A percentile compares a stretch with the other conserved stretches of the same genome.
These are phyloP conservation scores for Suhomyces maxii DNA, from an alignment of 1,139 yeast species.

Conservation along the genomic window DNA sequence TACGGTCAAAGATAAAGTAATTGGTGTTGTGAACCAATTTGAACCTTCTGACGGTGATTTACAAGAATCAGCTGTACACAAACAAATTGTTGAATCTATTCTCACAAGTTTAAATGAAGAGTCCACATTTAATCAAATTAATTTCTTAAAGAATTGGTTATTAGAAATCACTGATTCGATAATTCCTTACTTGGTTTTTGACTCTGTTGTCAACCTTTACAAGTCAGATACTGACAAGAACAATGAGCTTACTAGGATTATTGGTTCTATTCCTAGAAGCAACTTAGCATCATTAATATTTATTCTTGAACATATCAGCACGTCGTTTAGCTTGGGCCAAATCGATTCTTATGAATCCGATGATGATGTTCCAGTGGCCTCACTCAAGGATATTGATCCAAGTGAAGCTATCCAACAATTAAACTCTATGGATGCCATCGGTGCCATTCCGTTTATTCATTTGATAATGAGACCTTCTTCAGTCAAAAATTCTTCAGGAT, in stretches of 20 bases:
- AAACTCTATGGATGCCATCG: slow-evolving; percentile 40
- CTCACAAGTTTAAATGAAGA: slow-evolving; percentile 17
- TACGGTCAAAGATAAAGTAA: slow-evolving; percentile 34
- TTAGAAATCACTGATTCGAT: slow-evolving; percentile 45
- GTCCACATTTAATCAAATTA: slow-evolving; percentile 20
- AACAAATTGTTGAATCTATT: slow-evolving; percentile 24
- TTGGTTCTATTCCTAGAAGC: slow-evolving; percentile 42
- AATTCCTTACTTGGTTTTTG: slow-evolving; percentile 46
- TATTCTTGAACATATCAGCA: slow-evolving; percentile 37
- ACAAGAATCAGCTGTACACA: slow-evolving; percentile 25
- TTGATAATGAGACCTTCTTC: slow-evolving; percentile 44
- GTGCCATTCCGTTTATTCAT: slow-evolving; percentile 44
- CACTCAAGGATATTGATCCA: slow-evolving; percentile 10
- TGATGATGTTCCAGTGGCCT: slow-evolving; percentile 22
- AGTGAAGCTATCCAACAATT: slow-evolving; percentile 20
- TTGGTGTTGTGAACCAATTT: slow-evolving; percentile 24
- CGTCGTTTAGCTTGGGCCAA: slow-evolving; percentile 24
- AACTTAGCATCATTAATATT: slow-evolving; percentile 41
- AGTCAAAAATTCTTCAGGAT: slow-evolving; percentile 37
- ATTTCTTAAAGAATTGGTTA: slow-evolving; percentile 43
- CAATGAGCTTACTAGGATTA: slow-evolving; percentile 25
- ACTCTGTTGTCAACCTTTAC: slow-evolving; percentile 32
- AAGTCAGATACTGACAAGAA: slow-evolving; percentile 11
- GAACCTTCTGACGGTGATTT: slow-evolving; percentile 15
- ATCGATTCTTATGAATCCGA: slow-evolving; percentile 32